Evolutionary conservation across 2,329 filamentous ascomycete species (phyloP).

Genomic region (Colletotrichum camelliae): DNA sequence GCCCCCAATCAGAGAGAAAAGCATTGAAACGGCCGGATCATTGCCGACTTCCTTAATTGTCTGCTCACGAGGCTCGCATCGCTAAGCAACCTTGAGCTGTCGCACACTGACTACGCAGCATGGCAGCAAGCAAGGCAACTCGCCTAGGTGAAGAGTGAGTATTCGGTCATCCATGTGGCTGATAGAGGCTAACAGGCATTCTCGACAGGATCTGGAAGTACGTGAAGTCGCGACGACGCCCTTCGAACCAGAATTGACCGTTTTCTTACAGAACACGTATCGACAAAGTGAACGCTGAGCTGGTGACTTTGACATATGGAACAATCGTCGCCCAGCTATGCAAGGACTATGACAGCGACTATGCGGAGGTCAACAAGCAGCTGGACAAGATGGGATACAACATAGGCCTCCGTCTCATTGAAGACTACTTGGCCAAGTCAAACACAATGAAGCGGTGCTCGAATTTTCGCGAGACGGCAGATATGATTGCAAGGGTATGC

Average conservation of each 20-base stretch:
- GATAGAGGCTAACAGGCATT: slow-evolving; percentile 10
- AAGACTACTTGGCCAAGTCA: slow-evolving; percentile 96
- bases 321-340: slow-evolving; percentile 97
- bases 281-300: slow-evolving; percentile 97
- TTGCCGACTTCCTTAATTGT: not conserved
- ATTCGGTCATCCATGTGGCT: not conserved
- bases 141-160: slow-evolving; percentile 68
- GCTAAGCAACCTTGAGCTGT: not conserved
- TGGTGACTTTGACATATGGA: slow-evolving; percentile 96
- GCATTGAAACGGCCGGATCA: not conserved
- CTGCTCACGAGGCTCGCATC: not conserved
- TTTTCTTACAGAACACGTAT: slow-evolving; percentile 75
- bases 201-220: slow-evolving; percentile 85
- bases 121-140: slow-evolving; percentile 67
- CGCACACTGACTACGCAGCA: slow-evolving; percentile 31
- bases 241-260: slow-evolving; percentile 13
- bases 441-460: slow-evolving; percentile 86
- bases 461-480: slow-evolving; percentile 94
- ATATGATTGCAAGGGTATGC: slow-evolving; percentile 88
- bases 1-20: not conserved
- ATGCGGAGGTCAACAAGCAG: slow-evolving; percentile 95
- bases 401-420: slow-evolving; percentile 92
- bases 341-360: slow-evolving; percentile 94
- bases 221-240: slow-evolving; percentile 38
- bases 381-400: slow-evolving; percentile 99